Percentiles rank a stretch among this genome's conserved stretches.
Evolutionary conservation across 2,329 filamentous ascomycete genomes (phyloP).

Genomic region (Corinectria fuckeliana): DNA sequence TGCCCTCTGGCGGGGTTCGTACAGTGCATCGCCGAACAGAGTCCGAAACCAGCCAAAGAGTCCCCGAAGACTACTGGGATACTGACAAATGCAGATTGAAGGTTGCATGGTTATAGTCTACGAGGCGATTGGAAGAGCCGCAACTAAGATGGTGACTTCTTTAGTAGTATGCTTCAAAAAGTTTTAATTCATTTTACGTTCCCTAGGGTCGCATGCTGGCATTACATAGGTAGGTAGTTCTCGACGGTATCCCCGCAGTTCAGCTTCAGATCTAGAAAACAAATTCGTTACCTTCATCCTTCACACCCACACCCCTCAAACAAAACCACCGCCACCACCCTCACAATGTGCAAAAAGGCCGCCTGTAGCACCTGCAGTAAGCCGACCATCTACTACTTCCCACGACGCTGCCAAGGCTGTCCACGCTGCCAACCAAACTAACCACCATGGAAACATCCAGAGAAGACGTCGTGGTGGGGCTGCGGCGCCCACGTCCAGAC

Average conservation of each 20-base stretch:
- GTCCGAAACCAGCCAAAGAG: not conserved
- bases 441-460: constrained; percentile 16
- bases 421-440: constrained; percentile 4
- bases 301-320: not conserved
- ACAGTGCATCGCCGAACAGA: constrained; percentile 18
- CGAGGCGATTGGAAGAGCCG: no score
- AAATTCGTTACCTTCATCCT: not conserved
- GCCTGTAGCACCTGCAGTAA: constrained; percentile 18
- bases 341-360: constrained; percentile 19
- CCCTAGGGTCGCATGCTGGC: no score
- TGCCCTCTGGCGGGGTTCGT: not conserved
- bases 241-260: not conserved
- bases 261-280: not conserved
- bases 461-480: constrained; percentile 62
- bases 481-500: constrained; percentile 67
- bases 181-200: no score
- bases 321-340: not conserved
- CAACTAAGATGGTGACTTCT: no score
- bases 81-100: not conserved
- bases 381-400: no score
- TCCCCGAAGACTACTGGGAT: not conserved
- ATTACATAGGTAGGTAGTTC: no score
- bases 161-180: no score
- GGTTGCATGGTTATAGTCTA: no score
- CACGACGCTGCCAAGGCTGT: no score